Evolutionary conservation across 2,329 filamentous ascomycete species (phyloP).

Genomic region (Neofusicoccum cordaticola): DNA sequence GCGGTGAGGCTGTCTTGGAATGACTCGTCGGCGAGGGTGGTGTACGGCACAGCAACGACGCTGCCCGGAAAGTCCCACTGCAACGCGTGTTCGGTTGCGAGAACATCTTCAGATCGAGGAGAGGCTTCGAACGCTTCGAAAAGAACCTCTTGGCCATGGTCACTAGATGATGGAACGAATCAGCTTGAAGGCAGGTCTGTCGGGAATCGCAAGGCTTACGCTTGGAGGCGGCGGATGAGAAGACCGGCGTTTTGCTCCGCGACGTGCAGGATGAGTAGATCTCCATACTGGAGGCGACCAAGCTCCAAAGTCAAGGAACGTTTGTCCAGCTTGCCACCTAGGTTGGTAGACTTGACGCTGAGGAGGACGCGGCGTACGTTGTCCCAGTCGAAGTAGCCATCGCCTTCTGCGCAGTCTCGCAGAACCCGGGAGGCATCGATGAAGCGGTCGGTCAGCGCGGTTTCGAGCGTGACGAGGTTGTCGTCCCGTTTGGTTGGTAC

Average conservation of each 20-base stretch:
- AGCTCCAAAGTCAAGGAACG: constrained; percentile 24
- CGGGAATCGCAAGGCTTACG: constrained; percentile 27
- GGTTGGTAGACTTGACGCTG: constrained; percentile 24
- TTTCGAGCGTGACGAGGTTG: constrained; percentile 27
- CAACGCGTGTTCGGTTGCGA: constrained; percentile 52
- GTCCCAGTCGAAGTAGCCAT: background rate
- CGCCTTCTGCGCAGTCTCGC: background rate
- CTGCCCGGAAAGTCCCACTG: constrained; percentile 60
- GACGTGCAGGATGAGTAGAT: constrained; percentile 45
- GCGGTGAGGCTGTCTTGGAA: constrained; percentile 51
- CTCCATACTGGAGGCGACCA: constrained; percentile 13
- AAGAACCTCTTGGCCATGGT: constrained; percentile 29
- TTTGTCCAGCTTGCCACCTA: constrained; percentile 27
- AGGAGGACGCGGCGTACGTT: constrained; percentile 21
- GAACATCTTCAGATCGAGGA: constrained; percentile 50
- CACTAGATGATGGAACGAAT: background rate
- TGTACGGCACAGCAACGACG: constrained; percentile 47
- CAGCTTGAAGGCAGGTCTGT: constrained; percentile 18
- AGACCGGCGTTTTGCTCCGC: constrained; percentile 50
- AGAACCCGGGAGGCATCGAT: background rate
- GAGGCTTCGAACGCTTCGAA: constrained; percentile 64
- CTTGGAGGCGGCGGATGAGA: constrained; percentile 36
- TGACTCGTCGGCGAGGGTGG: constrained; percentile 33
- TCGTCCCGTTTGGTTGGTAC: constrained; percentile 36
- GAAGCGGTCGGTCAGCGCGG: constrained; percentile 28